A percentile compares a stretch with the other conserved stretches of the same genome.
Evolutionary conservation across 2,329 filamentous ascomycete genomes (phyloP).

Genomic region (Coniochaeta sp.): DNA sequence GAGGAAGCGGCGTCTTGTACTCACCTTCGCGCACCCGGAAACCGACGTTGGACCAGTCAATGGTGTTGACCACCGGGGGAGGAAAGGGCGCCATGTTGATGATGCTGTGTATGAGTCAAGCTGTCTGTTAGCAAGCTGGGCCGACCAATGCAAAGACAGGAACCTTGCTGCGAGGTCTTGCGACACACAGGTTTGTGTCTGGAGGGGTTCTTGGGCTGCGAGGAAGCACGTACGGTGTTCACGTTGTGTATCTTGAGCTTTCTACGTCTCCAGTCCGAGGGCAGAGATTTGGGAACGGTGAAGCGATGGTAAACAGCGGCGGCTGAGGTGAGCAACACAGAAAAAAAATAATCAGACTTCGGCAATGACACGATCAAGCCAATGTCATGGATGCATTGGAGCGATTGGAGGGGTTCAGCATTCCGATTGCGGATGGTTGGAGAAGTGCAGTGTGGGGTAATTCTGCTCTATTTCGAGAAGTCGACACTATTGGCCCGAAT

Average conservation of each 20-base stretch:
- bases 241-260: no score
- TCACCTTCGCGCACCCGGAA: conserved; percentile 85
- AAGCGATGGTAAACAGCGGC: not conserved
- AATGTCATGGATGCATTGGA: not conserved
- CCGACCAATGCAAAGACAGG: not conserved
- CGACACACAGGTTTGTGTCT: no score
- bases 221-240: no score
- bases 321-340: not conserved
- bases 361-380: not conserved
- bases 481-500: not conserved
- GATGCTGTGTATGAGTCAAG: not conserved
- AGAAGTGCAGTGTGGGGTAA: not conserved
- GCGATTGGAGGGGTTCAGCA: not conserved
- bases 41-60: conserved; percentile 91
- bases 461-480: not conserved
- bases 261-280: no score
- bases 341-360: not conserved
- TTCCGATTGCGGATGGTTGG: not conserved
- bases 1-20: not conserved
- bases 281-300: no score
- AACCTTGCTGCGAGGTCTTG: not conserved
- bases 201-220: no score
- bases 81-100: conserved; percentile 56
- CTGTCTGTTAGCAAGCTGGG: not conserved
- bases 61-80: conserved; percentile 68